Conservation (phyloP, 164 flowering plant species). For the Macadamia tetraphylla region DNA sequence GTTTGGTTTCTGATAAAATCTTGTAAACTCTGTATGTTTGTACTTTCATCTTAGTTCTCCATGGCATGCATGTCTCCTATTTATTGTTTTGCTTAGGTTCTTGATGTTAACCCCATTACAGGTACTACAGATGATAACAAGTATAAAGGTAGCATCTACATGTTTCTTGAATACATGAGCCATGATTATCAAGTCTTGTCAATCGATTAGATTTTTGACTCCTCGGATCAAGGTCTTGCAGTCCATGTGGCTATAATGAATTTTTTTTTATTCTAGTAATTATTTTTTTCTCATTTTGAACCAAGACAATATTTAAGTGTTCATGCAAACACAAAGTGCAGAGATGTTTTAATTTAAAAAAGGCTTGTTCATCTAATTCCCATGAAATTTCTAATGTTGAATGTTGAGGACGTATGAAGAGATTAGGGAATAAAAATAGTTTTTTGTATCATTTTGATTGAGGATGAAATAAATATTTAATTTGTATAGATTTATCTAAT, state of each 20-base stretch:
- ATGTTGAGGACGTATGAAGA: too few relatives aligned
- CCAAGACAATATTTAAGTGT: too few relatives aligned
- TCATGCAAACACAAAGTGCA: too few relatives aligned
- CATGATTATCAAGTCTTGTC: constrained; percentile 93
- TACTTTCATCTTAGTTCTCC: too few relatives aligned
- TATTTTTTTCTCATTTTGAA: neutral
- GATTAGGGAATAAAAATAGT: too few relatives aligned
- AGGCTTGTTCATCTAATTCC: too few relatives aligned
- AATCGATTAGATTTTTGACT: constrained; percentile 77
- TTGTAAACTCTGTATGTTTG: too few relatives aligned
- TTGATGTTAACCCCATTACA: neutral
- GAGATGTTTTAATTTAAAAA: too few relatives aligned
- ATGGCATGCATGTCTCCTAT: neutral
- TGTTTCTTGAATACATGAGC: constrained; percentile 99
- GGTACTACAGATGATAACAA: constrained; percentile 59
- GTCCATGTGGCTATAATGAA: neutral
- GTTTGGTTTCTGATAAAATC: neutral
- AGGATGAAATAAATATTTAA: too few relatives aligned
- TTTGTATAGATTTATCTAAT: too few relatives aligned
- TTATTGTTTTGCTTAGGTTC: neutral
- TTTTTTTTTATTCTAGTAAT: neutral
- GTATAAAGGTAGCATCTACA: constrained; percentile 81
- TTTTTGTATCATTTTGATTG: too few relatives aligned
- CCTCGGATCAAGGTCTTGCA: constrained; percentile 81
- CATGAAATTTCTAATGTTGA: too few relatives aligned